Evolutionary conservation across 2,329 filamentous ascomycete genomes (phyloP), one percentile per base, ranked within the genome.

Genomic region (Hypoxylon sp.): DNA sequence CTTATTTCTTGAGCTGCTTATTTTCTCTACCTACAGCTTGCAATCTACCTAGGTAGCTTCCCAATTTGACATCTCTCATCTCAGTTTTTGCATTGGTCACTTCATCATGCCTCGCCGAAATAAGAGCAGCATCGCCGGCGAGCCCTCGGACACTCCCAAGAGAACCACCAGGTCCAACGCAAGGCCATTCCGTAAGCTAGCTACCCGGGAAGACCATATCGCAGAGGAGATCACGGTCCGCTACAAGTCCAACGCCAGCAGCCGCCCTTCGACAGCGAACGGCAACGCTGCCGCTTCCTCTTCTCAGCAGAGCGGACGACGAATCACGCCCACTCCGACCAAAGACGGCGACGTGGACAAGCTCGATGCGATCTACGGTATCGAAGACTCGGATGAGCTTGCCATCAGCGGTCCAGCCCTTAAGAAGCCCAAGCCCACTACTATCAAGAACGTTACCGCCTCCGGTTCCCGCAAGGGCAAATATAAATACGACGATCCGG

Each of bases 401-500:
- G 44, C 58, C 17, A 46, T 10, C 4, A 59, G 68, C 8, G 51
- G 52, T 7, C 68, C 70, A 4, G 56, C 64, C 6, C 7, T 56
- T 1, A 77, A 75, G 56, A 74, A 71, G 22, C 59, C 67, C 17
- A 75, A 65, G 58, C 48, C 63, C 2, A 54, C 44, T 6, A 54
- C 44, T 6, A 32, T 62, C 17, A 74, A 70, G 48, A 71, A 72
- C 15, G n/a, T 34, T 43, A 74, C 73, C 68, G 62, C 71, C 24
- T 65, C 73, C 1, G 70, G 71, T 17, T 67, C 69, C 41, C 69
- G 70, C 20, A 73, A 68, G 59, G 57, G 59, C 37, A 67, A 55
- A 56, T 75, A 70, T 3, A 74, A 74, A 28, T 75, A 69, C 56
- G 71, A 74, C 41, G 68, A 71, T 19, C 69, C 68, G 0, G 69